Evolutionary conservation across 2,329 filamentous ascomycete genomes (phyloP).

Genomic region (Apiospora aurea): DNA sequence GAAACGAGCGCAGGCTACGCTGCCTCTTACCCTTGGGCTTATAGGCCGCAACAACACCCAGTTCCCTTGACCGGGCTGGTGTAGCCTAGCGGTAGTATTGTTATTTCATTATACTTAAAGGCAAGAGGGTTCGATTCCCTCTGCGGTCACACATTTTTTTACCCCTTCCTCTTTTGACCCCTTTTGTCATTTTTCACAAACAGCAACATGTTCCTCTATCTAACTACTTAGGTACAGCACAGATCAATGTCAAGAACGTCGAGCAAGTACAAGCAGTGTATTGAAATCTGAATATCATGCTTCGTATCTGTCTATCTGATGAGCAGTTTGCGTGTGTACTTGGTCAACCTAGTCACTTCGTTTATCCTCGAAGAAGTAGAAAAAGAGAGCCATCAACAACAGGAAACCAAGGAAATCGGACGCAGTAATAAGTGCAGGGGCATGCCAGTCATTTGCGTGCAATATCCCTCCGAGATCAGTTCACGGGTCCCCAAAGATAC

Average conservation of each 20-base stretch:
- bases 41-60: background rate
- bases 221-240: background rate
- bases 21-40: background rate
- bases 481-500: background rate
- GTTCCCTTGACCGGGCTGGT: background rate
- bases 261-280: background rate
- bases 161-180: too few species aligned
- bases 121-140: too few species aligned
- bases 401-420: background rate
- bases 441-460: background rate
- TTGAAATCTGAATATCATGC: background rate
- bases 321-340: background rate
- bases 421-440: background rate
- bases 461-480: background rate
- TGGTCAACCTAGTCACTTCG: background rate
- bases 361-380: background rate
- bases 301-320: background rate
- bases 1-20: background rate
- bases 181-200: background rate
- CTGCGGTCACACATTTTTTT: too few species aligned
- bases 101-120: background rate
- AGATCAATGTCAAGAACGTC: too few species aligned
- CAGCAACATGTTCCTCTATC: background rate
- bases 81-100: background rate
- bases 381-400: background rate